These are phyloP conservation scores for Fragaria nilgerrensis DNA, from an alignment of 306 rosid species.

Conservation along the genomic window DNA sequence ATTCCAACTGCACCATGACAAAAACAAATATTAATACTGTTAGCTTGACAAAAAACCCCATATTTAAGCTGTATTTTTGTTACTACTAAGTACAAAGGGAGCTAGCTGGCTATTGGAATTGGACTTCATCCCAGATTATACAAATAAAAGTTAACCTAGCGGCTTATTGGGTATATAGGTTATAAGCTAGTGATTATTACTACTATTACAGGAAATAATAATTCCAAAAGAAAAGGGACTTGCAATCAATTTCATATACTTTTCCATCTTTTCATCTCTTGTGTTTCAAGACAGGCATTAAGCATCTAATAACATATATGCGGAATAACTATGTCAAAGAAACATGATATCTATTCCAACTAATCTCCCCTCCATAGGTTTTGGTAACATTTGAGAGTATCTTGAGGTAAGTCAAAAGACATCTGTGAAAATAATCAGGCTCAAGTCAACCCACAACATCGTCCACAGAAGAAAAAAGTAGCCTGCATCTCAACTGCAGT, in stretches of 20 bases:
- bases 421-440: not conserved
- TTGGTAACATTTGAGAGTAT: not conserved
- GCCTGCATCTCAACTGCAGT: too few relatives aligned
- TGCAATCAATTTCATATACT: not conserved
- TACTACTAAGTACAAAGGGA: not conserved
- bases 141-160: not conserved
- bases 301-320: not conserved
- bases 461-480: not conserved
- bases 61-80: not conserved
- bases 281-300: not conserved
- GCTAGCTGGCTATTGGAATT: not conserved
- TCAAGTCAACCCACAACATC: conserved; percentile 4
- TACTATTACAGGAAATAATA: not conserved
- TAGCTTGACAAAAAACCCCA: not conserved
- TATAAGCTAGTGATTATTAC: not conserved
- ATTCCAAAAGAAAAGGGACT: not conserved
- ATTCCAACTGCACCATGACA: conserved; percentile 65
- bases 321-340: not conserved
- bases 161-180: not conserved
- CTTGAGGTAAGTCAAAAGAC: not conserved
- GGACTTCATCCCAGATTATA: not conserved
- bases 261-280: not conserved
- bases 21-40: conserved; percentile 12
- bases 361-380: not conserved
- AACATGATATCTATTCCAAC: not conserved